Conservation (phyloP, 2,329 filamentous ascomycete genomes). For the Cylindrodendrum hubeiense region DNA sequence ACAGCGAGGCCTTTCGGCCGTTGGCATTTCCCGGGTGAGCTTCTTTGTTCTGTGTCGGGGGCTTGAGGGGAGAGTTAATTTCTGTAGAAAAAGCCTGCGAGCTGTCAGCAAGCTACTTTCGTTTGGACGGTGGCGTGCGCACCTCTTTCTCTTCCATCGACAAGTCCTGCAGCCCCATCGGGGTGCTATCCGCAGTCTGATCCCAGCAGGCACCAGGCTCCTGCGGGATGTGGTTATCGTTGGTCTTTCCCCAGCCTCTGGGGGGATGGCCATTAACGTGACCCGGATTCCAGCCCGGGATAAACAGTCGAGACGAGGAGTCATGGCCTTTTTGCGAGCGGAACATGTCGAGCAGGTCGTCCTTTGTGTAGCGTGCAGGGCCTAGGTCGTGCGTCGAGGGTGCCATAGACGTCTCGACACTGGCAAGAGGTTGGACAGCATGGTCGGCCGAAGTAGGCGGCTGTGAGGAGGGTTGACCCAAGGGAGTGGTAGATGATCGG, state of each 20-base stretch:
- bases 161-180: constrained; percentile 81
- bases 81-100: constrained; percentile 82
- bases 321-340: constrained; percentile 63
- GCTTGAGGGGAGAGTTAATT: constrained; percentile 94
- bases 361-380: constrained; percentile 78
- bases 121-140: constrained; percentile 40
- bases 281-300: constrained; percentile 83
- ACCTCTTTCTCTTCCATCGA: constrained; percentile 71
- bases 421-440: constrained; percentile 54
- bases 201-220: constrained; percentile 97
- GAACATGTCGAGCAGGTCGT: constrained; percentile 83
- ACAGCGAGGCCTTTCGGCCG: constrained; percentile 86
- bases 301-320: constrained; percentile 74
- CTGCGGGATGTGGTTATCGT: constrained; percentile 78
- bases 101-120: constrained; percentile 35
- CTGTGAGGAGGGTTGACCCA: constrained; percentile 55
- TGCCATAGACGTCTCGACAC: constrained; percentile 51
- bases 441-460: constrained; percentile 51
- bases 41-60: constrained; percentile 80
- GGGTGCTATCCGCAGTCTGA: constrained; percentile 74
- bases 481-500: constrained; percentile 71
- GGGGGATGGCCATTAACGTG: constrained; percentile 73
- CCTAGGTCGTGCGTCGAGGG: constrained; percentile 49
- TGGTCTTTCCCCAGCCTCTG: constrained; percentile 81
- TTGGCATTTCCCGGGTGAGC: constrained; percentile 70